Evolutionary conservation across 345 rosid species (phyloP), one percentile per base, ranked within the genome.

Genomic region (Hevea brasiliensis): DNA sequence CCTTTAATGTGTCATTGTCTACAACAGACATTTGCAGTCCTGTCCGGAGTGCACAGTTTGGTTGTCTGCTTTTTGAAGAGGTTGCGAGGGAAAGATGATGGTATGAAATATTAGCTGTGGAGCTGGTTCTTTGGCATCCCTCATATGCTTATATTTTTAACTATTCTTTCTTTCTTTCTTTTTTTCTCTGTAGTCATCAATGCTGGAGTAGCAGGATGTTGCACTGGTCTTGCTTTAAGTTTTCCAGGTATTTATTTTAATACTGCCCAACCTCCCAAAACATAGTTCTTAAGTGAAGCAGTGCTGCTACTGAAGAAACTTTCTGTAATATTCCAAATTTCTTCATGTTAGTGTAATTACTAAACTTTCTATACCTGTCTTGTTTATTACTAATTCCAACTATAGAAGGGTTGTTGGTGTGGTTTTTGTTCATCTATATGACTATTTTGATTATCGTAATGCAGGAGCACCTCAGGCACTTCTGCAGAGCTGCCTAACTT

Each of bases 121-220:
- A 56, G 15, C 37, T 68, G 13, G 56, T 27, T 66, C 14, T 47
- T 71, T 55, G 23, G 68, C 10, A 11, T 56, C 47, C 18, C 12
- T 44, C 37, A 8, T 57, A 29, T 40, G 18, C 44, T 61, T 18
- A 3, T 59, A 13, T 35, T 51, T 20, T 55, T 56, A 47, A 48
- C 26, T 7, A 20, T 73, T 26, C 23, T 71, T 71, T 70, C 76
- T 41, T 32, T 48, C 8, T n/a, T 73, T 26, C 23, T 71, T 71
- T 70, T 75, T 41, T 32, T 48, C 8, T 24, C 45, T 82, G 85
- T 84, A 95, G 99, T 84, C 66, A 74, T 89, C 68, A 95, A 91
- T 91, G 89, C 94, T 40, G 97, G 96, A 74, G 84, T 95, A 61
- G 99, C 96, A 69, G 97, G 98, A 67, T 93, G 97, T 75, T 93